Conservation (phyloP, 2,329 filamentous ascomycete species). For the Claviceps sp. region DNA sequence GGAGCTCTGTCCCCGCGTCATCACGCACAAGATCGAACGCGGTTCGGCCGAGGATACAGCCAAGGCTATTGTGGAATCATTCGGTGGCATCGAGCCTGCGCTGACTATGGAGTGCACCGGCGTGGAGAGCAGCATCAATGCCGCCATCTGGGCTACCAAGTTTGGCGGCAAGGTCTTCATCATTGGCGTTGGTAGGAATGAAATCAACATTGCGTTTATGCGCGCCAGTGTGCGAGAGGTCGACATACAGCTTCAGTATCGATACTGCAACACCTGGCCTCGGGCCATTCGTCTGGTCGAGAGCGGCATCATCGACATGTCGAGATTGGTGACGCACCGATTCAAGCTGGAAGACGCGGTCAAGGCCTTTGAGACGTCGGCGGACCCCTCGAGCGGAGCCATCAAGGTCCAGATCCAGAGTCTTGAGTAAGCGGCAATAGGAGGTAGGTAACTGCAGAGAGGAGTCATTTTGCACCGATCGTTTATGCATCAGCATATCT, state of each 20-base stretch:
- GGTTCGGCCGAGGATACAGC: slow-evolving; percentile 58
- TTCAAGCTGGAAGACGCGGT: slow-evolving; percentile 77
- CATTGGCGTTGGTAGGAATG: slow-evolving; percentile 87
- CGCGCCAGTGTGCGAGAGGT: slow-evolving; percentile 79
- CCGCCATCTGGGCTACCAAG: slow-evolving; percentile 80
- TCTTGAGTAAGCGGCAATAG: slow-evolving; percentile 26
- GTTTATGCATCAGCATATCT: too few species aligned
- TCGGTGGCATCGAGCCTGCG: slow-evolving; percentile 69
- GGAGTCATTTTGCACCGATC: too few species aligned
- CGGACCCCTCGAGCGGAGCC: slow-evolving; percentile 80
- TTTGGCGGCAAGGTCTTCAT: slow-evolving; percentile 97
- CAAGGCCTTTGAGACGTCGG: slow-evolving; percentile 79
- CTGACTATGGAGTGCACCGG: slow-evolving; percentile 88
- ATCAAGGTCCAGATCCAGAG: slow-evolving; percentile 96
- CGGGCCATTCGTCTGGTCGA: slow-evolving; percentile 78
- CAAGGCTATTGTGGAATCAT: slow-evolving; percentile 49
- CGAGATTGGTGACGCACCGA: slow-evolving; percentile 75
- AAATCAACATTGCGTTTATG: slow-evolving; percentile 96
- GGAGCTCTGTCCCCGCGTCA: slow-evolving; percentile 63
- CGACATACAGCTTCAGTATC: slow-evolving; percentile 92
- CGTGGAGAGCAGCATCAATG: slow-evolving; percentile 75
- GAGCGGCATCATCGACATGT: slow-evolving; percentile 71
- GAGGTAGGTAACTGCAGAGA: too few species aligned
- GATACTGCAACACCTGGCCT: slow-evolving; percentile 94
- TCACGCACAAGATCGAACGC: slow-evolving; percentile 66